Percentiles rank a stretch among this genome's conserved stretches.
These are phyloP conservation scores for Saccharomycopsis sp. DNA, from an alignment of 805 yeast genomes.

Conservation along the genomic window DNA sequence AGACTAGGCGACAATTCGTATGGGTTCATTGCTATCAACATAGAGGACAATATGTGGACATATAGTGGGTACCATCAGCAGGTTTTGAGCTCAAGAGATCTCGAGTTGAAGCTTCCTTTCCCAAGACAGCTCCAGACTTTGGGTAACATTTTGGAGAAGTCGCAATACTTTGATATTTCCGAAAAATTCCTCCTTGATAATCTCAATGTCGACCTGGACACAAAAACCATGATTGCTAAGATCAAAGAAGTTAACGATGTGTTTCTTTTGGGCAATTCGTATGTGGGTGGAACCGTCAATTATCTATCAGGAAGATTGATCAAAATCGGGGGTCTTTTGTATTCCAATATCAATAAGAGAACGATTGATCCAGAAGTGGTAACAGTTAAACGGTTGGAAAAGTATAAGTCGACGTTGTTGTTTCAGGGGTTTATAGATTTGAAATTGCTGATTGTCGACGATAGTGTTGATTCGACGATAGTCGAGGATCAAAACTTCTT, in stretches of 20 bases:
- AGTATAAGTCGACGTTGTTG: not conserved
- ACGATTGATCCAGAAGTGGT: not conserved
- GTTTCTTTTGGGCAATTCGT: not conserved
- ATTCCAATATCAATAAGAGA: not conserved
- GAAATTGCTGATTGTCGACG: not conserved
- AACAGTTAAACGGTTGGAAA: not conserved
- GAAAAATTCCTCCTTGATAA: not conserved
- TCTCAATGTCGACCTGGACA: not conserved
- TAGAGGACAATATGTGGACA: not conserved
- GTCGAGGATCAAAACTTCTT: not conserved
- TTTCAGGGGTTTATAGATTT: not conserved
- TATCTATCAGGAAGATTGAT: slow-evolving; percentile 3
- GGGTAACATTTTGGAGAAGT: not conserved
- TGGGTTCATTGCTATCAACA: not conserved
- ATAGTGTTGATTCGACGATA: not conserved
- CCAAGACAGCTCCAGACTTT: not conserved
- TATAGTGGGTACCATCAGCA: not conserved
- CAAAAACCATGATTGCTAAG: not conserved
- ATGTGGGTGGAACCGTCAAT: slow-evolving; percentile 1
- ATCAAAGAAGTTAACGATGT: slow-evolving; percentile 3
- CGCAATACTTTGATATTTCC: not conserved
- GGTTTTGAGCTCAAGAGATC: not conserved
- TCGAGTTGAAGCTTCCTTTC: not conserved
- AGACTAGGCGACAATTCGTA: not conserved
- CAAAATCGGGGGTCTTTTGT: slow-evolving; percentile 8